phyloP scores from a whole-genome alignment of 208 protist genomes.

The Leishmania amazonensis region DNA sequence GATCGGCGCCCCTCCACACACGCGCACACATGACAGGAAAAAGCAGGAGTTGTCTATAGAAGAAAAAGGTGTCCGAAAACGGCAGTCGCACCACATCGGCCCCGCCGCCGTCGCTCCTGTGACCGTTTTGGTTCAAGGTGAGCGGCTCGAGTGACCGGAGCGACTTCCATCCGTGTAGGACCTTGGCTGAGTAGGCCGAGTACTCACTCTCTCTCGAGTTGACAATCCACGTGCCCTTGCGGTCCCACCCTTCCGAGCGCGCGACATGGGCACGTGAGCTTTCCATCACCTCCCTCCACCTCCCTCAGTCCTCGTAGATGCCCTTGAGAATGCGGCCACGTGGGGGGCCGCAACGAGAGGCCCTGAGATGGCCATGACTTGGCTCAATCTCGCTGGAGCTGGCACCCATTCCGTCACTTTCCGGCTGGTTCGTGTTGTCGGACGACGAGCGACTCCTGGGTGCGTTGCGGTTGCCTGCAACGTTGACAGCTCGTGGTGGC shows the following conservation, averaged over 20 bases:
- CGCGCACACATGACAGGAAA: not conserved
- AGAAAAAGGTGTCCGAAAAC: not conserved
- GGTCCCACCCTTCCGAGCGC: not conserved
- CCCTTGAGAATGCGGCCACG: constrained; percentile 14
- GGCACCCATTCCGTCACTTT: not conserved
- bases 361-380: not conserved
- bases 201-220: not conserved
- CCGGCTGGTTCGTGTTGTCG: not conserved
- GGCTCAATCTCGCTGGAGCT: not conserved
- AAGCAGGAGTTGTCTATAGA: not conserved
- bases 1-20: not conserved
- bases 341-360: constrained; percentile 6
- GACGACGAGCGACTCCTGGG: not conserved
- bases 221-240: not conserved
- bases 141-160: not conserved
- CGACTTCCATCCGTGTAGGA: not conserved
- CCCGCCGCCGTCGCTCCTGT: not conserved
- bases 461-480: not conserved
- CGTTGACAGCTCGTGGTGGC: too few species aligned
- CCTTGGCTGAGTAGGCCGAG: not conserved
- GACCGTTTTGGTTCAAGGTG: not conserved
- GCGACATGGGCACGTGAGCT: not conserved
- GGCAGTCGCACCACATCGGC: not conserved
- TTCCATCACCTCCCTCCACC: not conserved
- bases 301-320: constrained; percentile 27